Percentiles rank a stretch among this genome's conserved stretches.
Evolutionary conservation across 306 rosid genomes (phyloP).

Genomic region (Begonia loranthoides): DNA sequence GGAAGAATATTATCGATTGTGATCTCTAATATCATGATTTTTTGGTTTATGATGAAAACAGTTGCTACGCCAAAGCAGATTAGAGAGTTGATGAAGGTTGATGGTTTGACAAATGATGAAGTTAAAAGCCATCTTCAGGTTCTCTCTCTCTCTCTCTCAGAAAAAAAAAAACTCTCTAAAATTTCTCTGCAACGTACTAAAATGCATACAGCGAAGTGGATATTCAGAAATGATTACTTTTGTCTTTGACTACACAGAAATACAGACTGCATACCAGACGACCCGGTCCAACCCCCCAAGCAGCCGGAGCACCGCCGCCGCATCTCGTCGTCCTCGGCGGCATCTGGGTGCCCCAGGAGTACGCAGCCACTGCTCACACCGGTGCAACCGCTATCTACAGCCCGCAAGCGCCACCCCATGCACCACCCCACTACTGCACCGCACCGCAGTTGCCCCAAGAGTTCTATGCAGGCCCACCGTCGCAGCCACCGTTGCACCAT

Average conservation of each 20-base stretch:
- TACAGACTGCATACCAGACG: constrained; percentile 93
- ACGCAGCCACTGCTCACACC: constrained; percentile 38
- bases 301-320: constrained; percentile 47
- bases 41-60: constrained; percentile 10
- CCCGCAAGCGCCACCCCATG: constrained; percentile 56
- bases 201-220: no score
- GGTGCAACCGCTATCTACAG: constrained; percentile 54
- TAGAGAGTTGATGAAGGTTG: constrained; percentile 98
- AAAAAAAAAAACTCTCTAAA: no score
- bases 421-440: constrained; percentile 53
- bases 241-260: constrained; percentile 33
- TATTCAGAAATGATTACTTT: not conserved
- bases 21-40: no score
- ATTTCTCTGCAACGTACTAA: no score
- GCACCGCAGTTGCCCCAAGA: constrained; percentile 57
- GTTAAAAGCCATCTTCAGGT: constrained; percentile 99
- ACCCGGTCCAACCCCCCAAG: constrained; percentile 82
- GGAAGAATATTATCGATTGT: no score
- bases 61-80: constrained; percentile 99
- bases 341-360: constrained; percentile 94
- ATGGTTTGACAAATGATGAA: constrained; percentile 99
- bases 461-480: constrained; percentile 39
- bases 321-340: constrained; percentile 86
- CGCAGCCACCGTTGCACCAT: constrained; percentile 28
- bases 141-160: constrained; percentile 8